Base-by-base conservation (phyloP, 2,329 filamentous ascomycete species). In the Talaromyces funiculosus region DNA sequence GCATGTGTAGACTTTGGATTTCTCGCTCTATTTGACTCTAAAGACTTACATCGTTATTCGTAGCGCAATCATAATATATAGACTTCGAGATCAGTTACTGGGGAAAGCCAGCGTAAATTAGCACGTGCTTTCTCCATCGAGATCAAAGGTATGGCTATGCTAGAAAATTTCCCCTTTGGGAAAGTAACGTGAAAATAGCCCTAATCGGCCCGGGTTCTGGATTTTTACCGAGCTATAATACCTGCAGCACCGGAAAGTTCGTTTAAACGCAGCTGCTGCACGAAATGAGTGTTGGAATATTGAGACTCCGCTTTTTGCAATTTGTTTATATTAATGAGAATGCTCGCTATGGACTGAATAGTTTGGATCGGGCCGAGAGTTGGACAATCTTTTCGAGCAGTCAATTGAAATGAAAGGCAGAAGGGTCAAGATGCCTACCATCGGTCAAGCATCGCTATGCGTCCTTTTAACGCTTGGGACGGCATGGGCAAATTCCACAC, bases 401-500 rank as follows among this genome's bases (percentile, higher is more conserved):
- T 5, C 20, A 12, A 12, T 8, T 33, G 29, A 29, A 35, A 4
- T 18, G 45, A 33, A 22, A 51, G 18, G 10, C 7, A 51, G 18
- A 33, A 35, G 5, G 16, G 2, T 26, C 35, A 54, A 26, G 14
- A 54, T 54, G 51, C 33, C 20, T 54, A 26, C 20, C 18, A 12
- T 54, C 5, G 6, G 29, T n/a, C 31, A 24, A 38, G 7, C 24
- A 37, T 54, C 35, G 20, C 3, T 29, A 54, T 54, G 51, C 33
- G 47, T 51, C 14, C 43, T 61, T 31, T 22, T 58, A 22, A 29
- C 40, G 22, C 38, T 61, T 26, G 47, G 33, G 20, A 35, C 22
- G 31, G 47, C 51, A 61, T 58, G 59, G 43, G 24, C 60, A 9
- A 65, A 64, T n/a, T 57, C 24, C 1, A 64, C 56, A 3, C 71